These are phyloP conservation scores for Aspergillus cejpii DNA, from an alignment of 2,329 filamentous ascomycete genomes.

Conservation along the genomic window DNA sequence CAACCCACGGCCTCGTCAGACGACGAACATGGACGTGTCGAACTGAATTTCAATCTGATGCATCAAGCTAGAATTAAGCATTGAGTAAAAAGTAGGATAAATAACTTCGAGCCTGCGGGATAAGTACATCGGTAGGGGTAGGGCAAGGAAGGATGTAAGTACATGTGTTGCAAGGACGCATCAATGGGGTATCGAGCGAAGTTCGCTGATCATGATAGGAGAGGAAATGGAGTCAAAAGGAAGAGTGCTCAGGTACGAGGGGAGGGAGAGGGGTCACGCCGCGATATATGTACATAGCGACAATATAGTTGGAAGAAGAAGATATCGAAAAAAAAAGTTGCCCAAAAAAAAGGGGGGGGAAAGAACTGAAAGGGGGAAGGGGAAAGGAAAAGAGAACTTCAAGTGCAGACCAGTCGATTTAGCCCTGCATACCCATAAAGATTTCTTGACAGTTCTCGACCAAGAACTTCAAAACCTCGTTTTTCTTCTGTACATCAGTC, in stretches of 20 bases:
- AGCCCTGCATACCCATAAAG: conserved; percentile 50
- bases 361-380: not conserved
- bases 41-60: no score
- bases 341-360: conserved; percentile 2
- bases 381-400: no score
- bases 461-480: conserved; percentile 82
- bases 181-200: conserved; percentile 30
- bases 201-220: conserved; percentile 23
- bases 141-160: conserved; percentile 14
- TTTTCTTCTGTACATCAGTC: conserved; percentile 92
- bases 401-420: not conserved
- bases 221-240: conserved; percentile 6
- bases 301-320: not conserved
- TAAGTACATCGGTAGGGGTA: conserved; percentile 9
- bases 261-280: conserved; percentile 4
- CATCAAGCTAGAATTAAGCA: no score
- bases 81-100: conserved; percentile 12
- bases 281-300: conserved; percentile 23
- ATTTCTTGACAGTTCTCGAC: conserved; percentile 83
- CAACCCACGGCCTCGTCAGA: no score
- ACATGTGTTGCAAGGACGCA: conserved; percentile 15
- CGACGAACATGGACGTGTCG: no score
- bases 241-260: conserved; percentile 1
- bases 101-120: conserved; percentile 34
- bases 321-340: not conserved